Evolutionary conservation across 768 basidiomycete genomes (phyloP), one percentile per base, ranked within the genome.

Genomic region (Leccinum aurantiacum): DNA sequence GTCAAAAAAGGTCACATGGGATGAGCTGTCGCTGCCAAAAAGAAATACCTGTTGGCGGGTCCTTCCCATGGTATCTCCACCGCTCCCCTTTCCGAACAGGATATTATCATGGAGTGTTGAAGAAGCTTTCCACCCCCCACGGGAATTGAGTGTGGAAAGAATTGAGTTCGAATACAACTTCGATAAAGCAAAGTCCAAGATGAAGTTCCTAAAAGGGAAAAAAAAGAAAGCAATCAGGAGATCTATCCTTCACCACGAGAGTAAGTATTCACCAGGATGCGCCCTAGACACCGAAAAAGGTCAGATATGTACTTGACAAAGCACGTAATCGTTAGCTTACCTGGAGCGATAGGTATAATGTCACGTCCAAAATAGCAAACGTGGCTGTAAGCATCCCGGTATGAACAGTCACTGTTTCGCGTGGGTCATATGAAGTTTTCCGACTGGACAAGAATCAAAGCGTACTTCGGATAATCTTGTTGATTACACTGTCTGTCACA

Each of bases 381-480:
- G 57, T 46, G 44, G 63, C 56, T 5, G 63, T 65, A 25, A 65
- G n/a, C 8, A 65, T n/a, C 37, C 74, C 74, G 5, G 74, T 73
- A 37, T 74, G 71, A 14, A 74, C 53, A 11, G 72, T 72, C 55
- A 72, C 73, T 65, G 15, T 38, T 24, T 47, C 63, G 44, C 5
- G 10, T 6, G 6, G 13, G 51, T 56, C 31, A 53, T 35, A 3
- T 1, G 9, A n/a, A 11, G 4, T 14, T 38, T 41, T 31, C 24
- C 27, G 8, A 11, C 15, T 3, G 1, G 17, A 54, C 7, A 19
- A 46, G 54, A 17, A 49, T 58, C 33, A 51, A 17, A 58, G 44
- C 72, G 29, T 53, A 79, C 76, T 31, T 53, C 78, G 65, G 53
- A 82, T 80, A 56, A 82, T 78, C 54, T 67, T 74, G 62, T 81